Evolutionary conservation across 1,139 yeast species (phyloP), one percentile per base, ranked within the genome.

Genomic region (Suhomyces bokatorum): DNA sequence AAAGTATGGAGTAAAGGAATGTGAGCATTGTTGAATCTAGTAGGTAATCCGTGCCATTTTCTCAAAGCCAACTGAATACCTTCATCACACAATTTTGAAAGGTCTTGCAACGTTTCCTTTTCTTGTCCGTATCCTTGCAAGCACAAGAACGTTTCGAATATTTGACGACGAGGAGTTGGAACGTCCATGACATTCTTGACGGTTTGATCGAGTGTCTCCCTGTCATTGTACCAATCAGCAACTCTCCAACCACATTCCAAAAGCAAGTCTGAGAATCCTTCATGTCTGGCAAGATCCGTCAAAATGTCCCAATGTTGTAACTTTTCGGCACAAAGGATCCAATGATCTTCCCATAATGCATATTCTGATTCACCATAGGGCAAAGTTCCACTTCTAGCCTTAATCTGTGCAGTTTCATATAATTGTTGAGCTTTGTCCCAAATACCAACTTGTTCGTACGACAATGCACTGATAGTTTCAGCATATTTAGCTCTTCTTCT

Each of bases 181-280:
- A 90, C 97, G 66, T 95, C 99, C 97, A 93, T 90, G 2, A 93
- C 96, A 41, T 95, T 87, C 63, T 90, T 88, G 29, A 93, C 95
- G 0, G 97, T 87, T 61, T 89, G 97, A 59, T 91, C 98, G 39
- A 95, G 73, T 0, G 98, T 93, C 50, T 91, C 99, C 53, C 95
- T 78, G 57, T 95, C 99, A 15, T 95, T 85, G 49, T 86, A 86
- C 99, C 99, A 95, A 59, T 95, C 98, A 7, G 99, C 98, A 39
- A 93, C 96, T 61, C 99, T 77, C 99, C 99, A 95, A 37, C 98
- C 99, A 75, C 99, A 95, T 66, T 95, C 99, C 24, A 95, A 73
- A 32, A 95, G 69, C 53, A 95, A 73, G 60, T 95, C 99, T 0
- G 97, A 89, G 60, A 91, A 95, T 0, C 97, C 97, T 73, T 95